Evolutionary conservation across 129 eudicot species (phyloP).

Genomic region (Glebionis coronaria): DNA sequence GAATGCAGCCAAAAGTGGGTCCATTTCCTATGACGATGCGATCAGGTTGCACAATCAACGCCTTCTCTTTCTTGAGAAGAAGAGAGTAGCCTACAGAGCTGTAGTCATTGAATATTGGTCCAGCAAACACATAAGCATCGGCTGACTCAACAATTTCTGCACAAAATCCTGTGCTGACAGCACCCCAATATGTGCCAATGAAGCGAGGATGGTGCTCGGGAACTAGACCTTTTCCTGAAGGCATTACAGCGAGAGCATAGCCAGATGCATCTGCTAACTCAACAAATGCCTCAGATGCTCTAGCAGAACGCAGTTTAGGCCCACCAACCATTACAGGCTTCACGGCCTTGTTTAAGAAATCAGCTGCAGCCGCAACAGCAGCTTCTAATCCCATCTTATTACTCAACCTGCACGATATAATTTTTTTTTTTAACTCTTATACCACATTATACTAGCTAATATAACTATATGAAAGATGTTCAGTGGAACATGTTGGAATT

Average conservation of each 20-base stretch:
- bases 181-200: constrained; percentile 85
- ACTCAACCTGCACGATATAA: constrained; percentile 47
- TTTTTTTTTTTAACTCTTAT: no score
- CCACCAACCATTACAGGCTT: constrained; percentile 82
- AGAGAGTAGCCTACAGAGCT: constrained; percentile 82
- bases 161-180: constrained; percentile 72
- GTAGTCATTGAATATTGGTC: constrained; percentile 81
- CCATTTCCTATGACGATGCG: constrained; percentile 57
- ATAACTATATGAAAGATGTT: neutral
- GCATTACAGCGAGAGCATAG: constrained; percentile 52
- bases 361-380: constrained; percentile 72
- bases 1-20: constrained; percentile 60
- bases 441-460: no score
- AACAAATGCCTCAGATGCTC: constrained; percentile 51
- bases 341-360: constrained; percentile 66
- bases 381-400: constrained; percentile 66
- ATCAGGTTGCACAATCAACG: constrained; percentile 65
- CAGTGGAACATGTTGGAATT: no score
- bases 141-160: constrained; percentile 82
- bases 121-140: constrained; percentile 75
- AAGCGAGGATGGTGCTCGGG: constrained; percentile 69
- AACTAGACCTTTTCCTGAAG: constrained; percentile 67
- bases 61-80: constrained; percentile 67
- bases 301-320: constrained; percentile 67
- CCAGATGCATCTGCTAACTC: constrained; percentile 65